A percentile compares a stretch with the other conserved stretches of the same genome.
Evolutionary conservation across 225 moss, liverwort and hornwort species (phyloP).

Genomic region (Pseudisothecium myosuroides): DNA sequence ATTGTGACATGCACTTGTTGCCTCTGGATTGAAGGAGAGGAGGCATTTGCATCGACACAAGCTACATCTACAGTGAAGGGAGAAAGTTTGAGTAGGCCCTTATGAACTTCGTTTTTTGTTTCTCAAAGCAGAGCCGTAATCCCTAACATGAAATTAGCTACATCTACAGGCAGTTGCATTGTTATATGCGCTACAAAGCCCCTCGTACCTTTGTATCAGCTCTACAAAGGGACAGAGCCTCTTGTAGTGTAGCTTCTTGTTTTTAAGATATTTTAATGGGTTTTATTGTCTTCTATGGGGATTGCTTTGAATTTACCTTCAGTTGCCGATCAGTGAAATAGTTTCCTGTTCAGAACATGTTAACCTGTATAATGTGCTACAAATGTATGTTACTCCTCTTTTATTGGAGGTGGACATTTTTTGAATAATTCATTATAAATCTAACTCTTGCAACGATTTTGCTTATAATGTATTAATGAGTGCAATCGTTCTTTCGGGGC

Average conservation of each 20-base stretch:
- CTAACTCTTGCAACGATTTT: background rate
- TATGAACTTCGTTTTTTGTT: background rate
- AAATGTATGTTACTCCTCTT: background rate
- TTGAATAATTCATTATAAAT: background rate
- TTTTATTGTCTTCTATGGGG: background rate
- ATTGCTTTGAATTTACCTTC: background rate
- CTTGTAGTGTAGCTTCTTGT: background rate
- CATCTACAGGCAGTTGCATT: background rate
- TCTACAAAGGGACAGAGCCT: background rate
- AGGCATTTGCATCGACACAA: background rate
- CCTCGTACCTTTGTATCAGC: background rate
- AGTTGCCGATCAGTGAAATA: background rate
- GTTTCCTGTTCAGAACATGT: background rate
- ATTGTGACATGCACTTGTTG: background rate
- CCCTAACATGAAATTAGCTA: background rate
- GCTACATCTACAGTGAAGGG: background rate
- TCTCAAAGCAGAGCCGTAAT: background rate
- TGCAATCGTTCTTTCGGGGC: background rate
- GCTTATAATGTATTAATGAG: background rate
- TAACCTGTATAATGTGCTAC: background rate
- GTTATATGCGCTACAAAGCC: background rate
- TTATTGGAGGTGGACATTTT: background rate
- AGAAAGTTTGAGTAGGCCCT: background rate
- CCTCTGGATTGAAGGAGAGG: background rate
- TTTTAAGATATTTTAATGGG: background rate